phyloP scores from a whole-genome alignment of 2,329 filamentous ascomycete genomes.

The Xylaria sp. region DNA sequence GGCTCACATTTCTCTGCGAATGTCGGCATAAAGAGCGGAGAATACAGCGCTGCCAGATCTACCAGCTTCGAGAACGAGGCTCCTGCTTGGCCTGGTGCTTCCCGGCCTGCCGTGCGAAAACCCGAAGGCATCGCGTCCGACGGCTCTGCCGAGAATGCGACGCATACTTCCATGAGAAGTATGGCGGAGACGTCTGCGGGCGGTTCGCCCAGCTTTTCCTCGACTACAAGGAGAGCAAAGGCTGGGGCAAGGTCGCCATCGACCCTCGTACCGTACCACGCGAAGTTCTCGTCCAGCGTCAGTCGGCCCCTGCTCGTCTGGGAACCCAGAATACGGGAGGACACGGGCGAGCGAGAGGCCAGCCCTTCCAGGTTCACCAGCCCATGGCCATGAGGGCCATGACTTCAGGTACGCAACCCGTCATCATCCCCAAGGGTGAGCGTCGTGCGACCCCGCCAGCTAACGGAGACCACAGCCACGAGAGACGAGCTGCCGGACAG shows the following conservation, averaged over 20 bases:
- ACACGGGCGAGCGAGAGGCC: neutral
- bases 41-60: conserved; percentile 37
- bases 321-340: neutral
- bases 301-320: conserved; percentile 4
- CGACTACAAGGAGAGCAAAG: conserved; percentile 41
- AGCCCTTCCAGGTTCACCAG: conserved; percentile 11
- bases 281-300: conserved; percentile 33
- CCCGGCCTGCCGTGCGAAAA: conserved; percentile 31
- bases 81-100: conserved; percentile 34
- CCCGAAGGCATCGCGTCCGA: neutral
- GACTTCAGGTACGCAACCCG: neutral
- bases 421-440: neutral
- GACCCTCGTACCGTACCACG: conserved; percentile 39
- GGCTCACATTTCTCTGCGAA: conserved; percentile 36
- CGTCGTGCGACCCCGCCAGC: neutral
- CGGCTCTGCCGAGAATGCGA: conserved; percentile 40
- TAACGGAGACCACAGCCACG: neutral
- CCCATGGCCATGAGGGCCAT: conserved; percentile 2
- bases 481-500: neutral
- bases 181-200: conserved; percentile 32
- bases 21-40: conserved; percentile 44
- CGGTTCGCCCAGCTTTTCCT: conserved; percentile 41
- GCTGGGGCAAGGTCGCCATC: conserved; percentile 34
- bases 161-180: conserved; percentile 36
- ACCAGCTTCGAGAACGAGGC: conserved; percentile 32